Base-by-base conservation (phyloP, 106 monocot genomes). In the Allium fistulosum region DNA sequence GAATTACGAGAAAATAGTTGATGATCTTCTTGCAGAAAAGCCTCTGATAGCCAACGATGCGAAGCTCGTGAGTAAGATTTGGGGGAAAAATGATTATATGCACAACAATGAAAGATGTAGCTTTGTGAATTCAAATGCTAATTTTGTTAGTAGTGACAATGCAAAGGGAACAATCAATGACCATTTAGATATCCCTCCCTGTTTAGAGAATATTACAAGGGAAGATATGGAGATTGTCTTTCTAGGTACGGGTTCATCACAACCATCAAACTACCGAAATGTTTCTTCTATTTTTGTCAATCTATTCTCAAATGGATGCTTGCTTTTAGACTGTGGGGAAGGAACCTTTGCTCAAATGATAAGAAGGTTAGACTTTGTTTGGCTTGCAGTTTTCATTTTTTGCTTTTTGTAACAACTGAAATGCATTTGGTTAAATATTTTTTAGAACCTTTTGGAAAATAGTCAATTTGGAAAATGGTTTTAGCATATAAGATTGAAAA, bases 311-410 rank as follows among this genome's bases (percentile, higher is more conserved):
- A 87, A 73, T 76, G 99, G 99, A 77, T 76, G 93, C 66, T n/a
- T 99, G 22, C 90, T 99, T 77, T 77, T 99, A 53, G 99, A 99
- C 76, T 99, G 99, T 74, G 99, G 99, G 64, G 99, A 99, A 76
- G 99, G 99, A 58, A 93, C 93, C 61, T 76, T 99, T 37, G 99
- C 74, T 17, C 99, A 99, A 59, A 72, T 99, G 53, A 99, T 83
- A 77, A 87, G 99, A 80, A 99, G 99, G 99, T 93, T 65, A 58
- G 65, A 57, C 49, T 58, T 10, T 53, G 1, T 53, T 22, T 22
- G 22, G 22, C 22, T 22, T 22, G 22, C 22, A 22, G 22, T 22
- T 22, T 22, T 22, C 22, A 22, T 22, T 22, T 22, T 22, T 22
- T 1, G 22, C 22, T 22, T 22, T 22, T 22, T 22, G 22, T 22